These are phyloP conservation scores for Lentithecium fluviatile DNA, from an alignment of 495 filamentous ascomycete species.

Conservation along the genomic window DNA sequence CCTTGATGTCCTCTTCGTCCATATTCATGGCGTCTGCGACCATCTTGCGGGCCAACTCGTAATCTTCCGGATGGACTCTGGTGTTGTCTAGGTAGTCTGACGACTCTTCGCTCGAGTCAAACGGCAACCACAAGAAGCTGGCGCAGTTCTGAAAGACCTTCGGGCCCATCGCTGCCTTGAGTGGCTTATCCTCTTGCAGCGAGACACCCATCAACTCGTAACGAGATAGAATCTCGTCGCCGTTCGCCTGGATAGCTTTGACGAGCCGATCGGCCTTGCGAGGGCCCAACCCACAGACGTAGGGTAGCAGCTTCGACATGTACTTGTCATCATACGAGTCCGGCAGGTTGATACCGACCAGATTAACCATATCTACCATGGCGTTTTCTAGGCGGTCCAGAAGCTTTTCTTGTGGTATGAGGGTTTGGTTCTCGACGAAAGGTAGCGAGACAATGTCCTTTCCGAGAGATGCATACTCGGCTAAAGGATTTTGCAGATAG, in stretches of 20 bases:
- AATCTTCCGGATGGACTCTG: conserved; percentile 95
- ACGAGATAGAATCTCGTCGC: conserved; percentile 75
- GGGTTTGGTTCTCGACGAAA: conserved; percentile 85
- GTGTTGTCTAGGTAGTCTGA: conserved; percentile 95
- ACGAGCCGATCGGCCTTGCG: conserved; percentile 84
- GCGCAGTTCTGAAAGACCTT: conserved; percentile 95
- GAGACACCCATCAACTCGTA: conserved; percentile 80
- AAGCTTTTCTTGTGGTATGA: conserved; percentile 82
- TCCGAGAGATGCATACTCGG: conserved; percentile 90
- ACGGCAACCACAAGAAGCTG: conserved; percentile 88
- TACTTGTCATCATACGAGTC: conserved; percentile 77
- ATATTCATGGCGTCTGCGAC: conserved; percentile 93
- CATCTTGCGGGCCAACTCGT: conserved; percentile 96
- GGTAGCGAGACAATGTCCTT: conserved; percentile 81
- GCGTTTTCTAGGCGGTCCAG: conserved; percentile 83
- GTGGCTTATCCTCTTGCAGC: conserved; percentile 61
- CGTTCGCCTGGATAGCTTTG: conserved; percentile 82
- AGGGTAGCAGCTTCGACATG: conserved; percentile 83
- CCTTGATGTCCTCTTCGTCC: conserved; percentile 97
- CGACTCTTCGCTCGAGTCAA: conserved; percentile 70
- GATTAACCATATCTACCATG: conserved; percentile 97
- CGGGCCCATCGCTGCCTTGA: conserved; percentile 71
- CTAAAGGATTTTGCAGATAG: conserved; percentile 91
- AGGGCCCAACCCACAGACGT: conserved; percentile 88
- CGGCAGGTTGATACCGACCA: conserved; percentile 91